Base-by-base conservation (phyloP, 495 filamentous ascomycete species). In the Jackrogersella multiformis region DNA sequence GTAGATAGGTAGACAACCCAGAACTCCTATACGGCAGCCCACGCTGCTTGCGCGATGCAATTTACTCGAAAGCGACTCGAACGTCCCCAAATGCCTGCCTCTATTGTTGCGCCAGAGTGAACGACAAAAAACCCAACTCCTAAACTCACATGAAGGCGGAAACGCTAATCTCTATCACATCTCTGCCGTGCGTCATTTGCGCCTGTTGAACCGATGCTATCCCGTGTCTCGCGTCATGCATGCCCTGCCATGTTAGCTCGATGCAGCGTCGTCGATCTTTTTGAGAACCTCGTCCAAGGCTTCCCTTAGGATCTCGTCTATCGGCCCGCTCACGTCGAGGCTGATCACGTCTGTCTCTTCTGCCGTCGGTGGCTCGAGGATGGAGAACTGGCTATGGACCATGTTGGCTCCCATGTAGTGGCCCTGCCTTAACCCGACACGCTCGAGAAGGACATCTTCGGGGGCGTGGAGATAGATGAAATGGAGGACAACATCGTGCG, bases 331-430 rank as follows among this genome's bases (percentile, higher is more conserved):
- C 36, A 95, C 94, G 78, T 97, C 90, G 42, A 99, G 83, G 45
- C 85, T 88, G 49, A 97, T 84, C 60, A 93, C 91, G 78, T 99
- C 95, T 70, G 83, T 86, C 80, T 99, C 96, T 32, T 88, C 87
- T 58, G 81, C 70, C 44, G 81, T 85, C 0, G 96, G 96, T 70
- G 90, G 87, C 77, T 99, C 93, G 15, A 99, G 84, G 49, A 87
- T 88, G 59, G 88, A 84, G 68, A 97, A 88, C 74, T 99, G 96
- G 74, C 90, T 94, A 56, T 90, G 89, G n/a, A 99, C 93, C 96
- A 99, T 99, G 54, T 88, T 86, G 62, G 91, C 90, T 76, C 96
- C 96, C 95, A 99, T 98, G 77, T 95, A 99, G 74, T 99, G 96
- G 48, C 87, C 86, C 78, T 93, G 75, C 66, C 94, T 86, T 21